Evolutionary conservation across 2,329 filamentous ascomycete species (phyloP), one percentile per base, ranked within the genome.

Genomic region (Hypomyces rosellus): DNA sequence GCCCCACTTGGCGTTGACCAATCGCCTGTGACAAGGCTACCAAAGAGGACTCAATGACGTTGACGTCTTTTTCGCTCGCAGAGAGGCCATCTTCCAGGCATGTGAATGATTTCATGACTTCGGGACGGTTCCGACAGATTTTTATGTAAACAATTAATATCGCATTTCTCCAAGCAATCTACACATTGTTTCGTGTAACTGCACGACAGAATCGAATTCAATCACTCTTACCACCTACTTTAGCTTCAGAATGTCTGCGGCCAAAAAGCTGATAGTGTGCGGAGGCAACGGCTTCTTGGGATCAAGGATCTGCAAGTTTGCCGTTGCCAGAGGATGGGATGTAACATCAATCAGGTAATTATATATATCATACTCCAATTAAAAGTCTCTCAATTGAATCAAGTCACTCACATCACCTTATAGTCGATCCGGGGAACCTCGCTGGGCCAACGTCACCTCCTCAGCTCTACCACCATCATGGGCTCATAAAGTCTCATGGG

Each of bases 201-300:
- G 6, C 25, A 8, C 4, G 9, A 30, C 6, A 11, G 9, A 30
- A 5, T 30, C 25, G 25, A 8, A 30, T 30, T 30, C 25, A 30
- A 30, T 11, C 25, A 30, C 25, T 30, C 3, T 30, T 5, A 3
- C 20, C 20, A 20, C 40, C 9, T 42, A 4, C 37, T 43, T 14
- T 33, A 34, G 38, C 37, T 46, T 34, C 34, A 71, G 65, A 69
- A 80, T 82, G 69, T 71, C 77, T 48, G 74, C 78, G 57, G 76
- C 78, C 57, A 96, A 90, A 72, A 86, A 83, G 69, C 76, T 99
- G 40, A 84, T 97, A 39, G 90, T 99, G 49, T 95, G 88, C 58
- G 93, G 93, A 59, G 92, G 92, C 53, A 96, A 89, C 69, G 92
- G 93, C 34, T 99, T 97, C 66, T 72, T 99, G 22, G 89, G 89